phyloP scores from a whole-genome alignment of 2,329 filamentous ascomycete species.

The Penicillium sp. region DNA sequence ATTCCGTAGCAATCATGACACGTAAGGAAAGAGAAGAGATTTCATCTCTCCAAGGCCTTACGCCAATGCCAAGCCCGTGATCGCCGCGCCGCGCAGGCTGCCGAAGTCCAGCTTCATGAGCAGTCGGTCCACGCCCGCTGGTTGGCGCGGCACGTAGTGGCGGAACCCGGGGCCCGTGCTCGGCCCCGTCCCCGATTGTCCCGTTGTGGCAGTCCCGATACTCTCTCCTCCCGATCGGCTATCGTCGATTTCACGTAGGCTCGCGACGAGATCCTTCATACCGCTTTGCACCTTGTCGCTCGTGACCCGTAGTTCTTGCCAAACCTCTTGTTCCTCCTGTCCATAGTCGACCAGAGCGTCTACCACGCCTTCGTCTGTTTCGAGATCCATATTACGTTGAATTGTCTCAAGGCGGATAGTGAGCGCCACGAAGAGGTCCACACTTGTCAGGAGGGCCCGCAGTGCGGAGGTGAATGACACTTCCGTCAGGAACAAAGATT shows the following conservation, averaged over 20 bases:
- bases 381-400: slow-evolving; percentile 75
- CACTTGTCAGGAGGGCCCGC: slow-evolving; percentile 47
- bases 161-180: slow-evolving; percentile 14
- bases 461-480: slow-evolving; percentile 40
- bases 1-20: neutral
- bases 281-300: slow-evolving; percentile 64
- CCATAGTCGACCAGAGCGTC: slow-evolving; percentile 70
- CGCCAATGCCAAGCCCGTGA: slow-evolving; percentile 11
- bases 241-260: slow-evolving; percentile 61
- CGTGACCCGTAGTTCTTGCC: slow-evolving; percentile 62
- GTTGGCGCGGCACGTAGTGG: slow-evolving; percentile 66
- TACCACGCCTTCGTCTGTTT: slow-evolving; percentile 77
- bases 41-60: neutral
- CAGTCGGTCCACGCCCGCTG: slow-evolving; percentile 77
- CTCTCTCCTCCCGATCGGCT: slow-evolving; percentile 45
- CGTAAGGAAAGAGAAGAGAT: neutral
- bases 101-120: slow-evolving; percentile 83
- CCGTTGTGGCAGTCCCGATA: slow-evolving; percentile 29
- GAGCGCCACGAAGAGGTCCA: slow-evolving; percentile 79
- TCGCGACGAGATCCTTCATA: slow-evolving; percentile 60
- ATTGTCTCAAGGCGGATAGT: slow-evolving; percentile 72
- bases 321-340: slow-evolving; percentile 69
- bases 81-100: slow-evolving; percentile 26
- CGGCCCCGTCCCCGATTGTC: slow-evolving; percentile 29
- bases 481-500: slow-evolving; percentile 46